These are phyloP conservation scores for Anisogramma anomala DNA, from an alignment of 2,329 filamentous ascomycete species.

Conservation along the genomic window DNA sequence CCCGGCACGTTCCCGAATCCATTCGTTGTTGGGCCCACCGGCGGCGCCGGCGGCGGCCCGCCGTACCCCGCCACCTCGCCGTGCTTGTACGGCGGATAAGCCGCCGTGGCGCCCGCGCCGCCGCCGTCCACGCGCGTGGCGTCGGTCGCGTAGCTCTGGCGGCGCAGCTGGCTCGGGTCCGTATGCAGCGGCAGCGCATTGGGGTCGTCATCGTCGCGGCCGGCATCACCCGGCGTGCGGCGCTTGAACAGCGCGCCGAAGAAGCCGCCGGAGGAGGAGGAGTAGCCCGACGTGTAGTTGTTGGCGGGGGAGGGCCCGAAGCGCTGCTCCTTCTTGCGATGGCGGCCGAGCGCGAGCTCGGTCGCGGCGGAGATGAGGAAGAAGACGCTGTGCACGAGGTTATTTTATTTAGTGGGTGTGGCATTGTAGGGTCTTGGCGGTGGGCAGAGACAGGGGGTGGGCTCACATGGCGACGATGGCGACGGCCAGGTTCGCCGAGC, in stretches of 20 bases:
- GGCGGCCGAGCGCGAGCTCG: conserved; percentile 21
- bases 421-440: not conserved
- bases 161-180: conserved; percentile 23
- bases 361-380: conserved; percentile 19
- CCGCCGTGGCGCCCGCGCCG: conserved; percentile 10
- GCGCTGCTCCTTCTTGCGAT: conserved; percentile 27
- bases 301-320: conserved; percentile 31
- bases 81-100: conserved; percentile 22
- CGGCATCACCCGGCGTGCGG: conserved; percentile 13
- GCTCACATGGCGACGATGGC: conserved; percentile 64
- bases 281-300: conserved; percentile 29
- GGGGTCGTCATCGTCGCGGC: conserved; percentile 18
- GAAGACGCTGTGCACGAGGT: conserved; percentile 23
- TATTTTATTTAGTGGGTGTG: no score
- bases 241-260: conserved; percentile 24
- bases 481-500: conserved; percentile 67
- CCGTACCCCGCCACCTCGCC: conserved; percentile 19
- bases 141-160: conserved; percentile 27
- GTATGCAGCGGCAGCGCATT: conserved; percentile 26
- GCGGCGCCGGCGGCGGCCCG: conserved; percentile 17
- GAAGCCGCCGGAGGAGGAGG: conserved; percentile 23
- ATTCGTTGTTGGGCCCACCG: not conserved
- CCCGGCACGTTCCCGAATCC: not conserved
- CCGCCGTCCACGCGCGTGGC: conserved; percentile 20
- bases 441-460: not conserved